Evolutionary conservation across 1,139 yeast genomes (phyloP), one percentile per base, ranked within the genome.

Genomic region (Geotrichum carabidarum): DNA sequence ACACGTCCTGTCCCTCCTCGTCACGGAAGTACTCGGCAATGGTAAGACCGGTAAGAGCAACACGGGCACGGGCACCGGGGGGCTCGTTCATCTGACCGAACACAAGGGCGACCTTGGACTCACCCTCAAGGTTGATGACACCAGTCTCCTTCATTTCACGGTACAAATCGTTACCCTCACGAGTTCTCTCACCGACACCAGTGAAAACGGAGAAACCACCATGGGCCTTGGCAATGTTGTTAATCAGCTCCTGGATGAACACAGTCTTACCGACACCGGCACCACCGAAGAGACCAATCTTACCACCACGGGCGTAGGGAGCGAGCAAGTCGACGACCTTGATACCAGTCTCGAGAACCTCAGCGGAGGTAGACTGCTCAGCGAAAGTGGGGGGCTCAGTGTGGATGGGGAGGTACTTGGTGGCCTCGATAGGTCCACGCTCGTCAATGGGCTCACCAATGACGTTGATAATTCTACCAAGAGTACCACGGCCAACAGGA

Each of bases 251-350:
- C 83, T 93, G 99, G 79, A 93, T 93, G 80, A 93, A 93, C 65
- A 93, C 99, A 77, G 99, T 93, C 81, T 93, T 93, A 81, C 99
- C 99, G 89, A 93, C 99, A 91, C 99, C 99, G 78, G 99, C 99
- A 91, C 99, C 99, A 83, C 99, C 99, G 87, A 93, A 93, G 74
- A 93, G 85, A 84, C 99, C 99, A 88, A 93, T 93, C 86, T 93
- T 93, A 88, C 99, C 99, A 87, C 99, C 99, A 87, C 97, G 91
- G 75, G 99, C 99, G 82, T 93, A 93, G 69, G 99, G 99, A 68
- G 99, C 99, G 70, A 93, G 85, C 75, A 93, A 83, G 76, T 93
- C 99, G 80, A 93, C 99, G 77, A 93, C 99, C 85, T 93, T 93
- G 76, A 93, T 93, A 88, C 99, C 99, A 65, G 99, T 93, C 81